Evolutionary conservation across 768 basidiomycete genomes (phyloP).

Genomic region (Phylloporus sp.): DNA sequence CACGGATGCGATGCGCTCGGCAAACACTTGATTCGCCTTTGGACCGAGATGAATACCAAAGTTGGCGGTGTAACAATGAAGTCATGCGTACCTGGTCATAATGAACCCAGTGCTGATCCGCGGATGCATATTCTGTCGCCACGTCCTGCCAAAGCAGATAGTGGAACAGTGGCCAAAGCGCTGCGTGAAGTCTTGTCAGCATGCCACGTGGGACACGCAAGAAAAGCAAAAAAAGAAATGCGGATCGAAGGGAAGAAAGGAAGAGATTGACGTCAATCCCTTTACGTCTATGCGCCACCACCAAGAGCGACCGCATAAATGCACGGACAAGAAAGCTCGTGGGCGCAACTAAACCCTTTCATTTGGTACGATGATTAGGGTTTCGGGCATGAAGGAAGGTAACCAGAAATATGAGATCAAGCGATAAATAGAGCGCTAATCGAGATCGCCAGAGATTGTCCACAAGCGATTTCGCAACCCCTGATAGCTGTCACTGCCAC

Average conservation of each 20-base stretch:
- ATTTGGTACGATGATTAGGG: neutral
- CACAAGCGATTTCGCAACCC: neutral
- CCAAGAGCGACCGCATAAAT: neutral
- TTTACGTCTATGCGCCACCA: neutral
- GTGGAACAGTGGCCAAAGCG: slow-evolving; percentile 97
- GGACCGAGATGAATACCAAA: slow-evolving; percentile 27
- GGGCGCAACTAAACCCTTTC: neutral
- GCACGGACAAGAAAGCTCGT: neutral
- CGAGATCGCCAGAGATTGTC: slow-evolving; percentile 1
- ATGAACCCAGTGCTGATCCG: slow-evolving; percentile 68
- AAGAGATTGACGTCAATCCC: neutral
- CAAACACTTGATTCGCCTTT: slow-evolving; percentile 82
- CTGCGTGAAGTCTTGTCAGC: slow-evolving; percentile 27
- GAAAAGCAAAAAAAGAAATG: neutral
- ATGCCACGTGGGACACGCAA: neutral
- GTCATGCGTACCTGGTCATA: slow-evolving; percentile 24
- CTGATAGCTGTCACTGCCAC: neutral
- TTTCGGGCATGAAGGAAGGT: neutral
- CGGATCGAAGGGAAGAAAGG: neutral
- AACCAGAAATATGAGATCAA: slow-evolving; percentile 6
- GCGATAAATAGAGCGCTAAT: neutral
- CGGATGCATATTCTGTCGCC: slow-evolving; percentile 81
- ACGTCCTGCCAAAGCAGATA: slow-evolving; percentile 98
- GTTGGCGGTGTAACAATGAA: neutral
- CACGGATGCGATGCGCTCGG: slow-evolving; percentile 64